Base-by-base conservation (phyloP, 208 protist species). In the Leishmania braziliensis region DNA sequence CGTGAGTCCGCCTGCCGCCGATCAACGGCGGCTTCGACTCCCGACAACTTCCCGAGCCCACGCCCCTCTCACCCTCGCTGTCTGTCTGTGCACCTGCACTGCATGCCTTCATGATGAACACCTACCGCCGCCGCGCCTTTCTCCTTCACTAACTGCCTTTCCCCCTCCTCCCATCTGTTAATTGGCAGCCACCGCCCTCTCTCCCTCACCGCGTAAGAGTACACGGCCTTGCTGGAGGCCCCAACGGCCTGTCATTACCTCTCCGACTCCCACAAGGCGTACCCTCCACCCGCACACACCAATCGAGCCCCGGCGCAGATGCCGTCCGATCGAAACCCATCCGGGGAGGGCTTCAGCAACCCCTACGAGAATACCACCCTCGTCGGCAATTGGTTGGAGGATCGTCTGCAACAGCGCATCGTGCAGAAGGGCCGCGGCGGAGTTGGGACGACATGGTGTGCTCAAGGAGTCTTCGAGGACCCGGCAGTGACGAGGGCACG, bases 311-410 rank as follows among this genome's bases (percentile, higher is more conserved):
- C 23, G 1, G 60, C n/a, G 9, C 60, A 29, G 50, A 54, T 54
- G 71, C 51, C 33, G 36, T 69, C 54, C 20, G 51, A 83, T 26
- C 70, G 48, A 43, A 18, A 63, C 9, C 56, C 72, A 1, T 18
- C 65, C 33, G 78, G 58, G 23, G 58, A 71, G 33, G 39, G n/a
- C 23, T 81, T 91, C 80, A 90, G 89, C 82, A 95, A 95, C 81
- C 85, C 92, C 79, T 96, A 95, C 84, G 71, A 43, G 80, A 92
- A 90, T 71, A 76, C 69, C 5, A 93, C 91, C 16, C 88, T 96
- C 8, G 73, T 95, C 3, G 93, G 89, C n/a, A 94, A 93, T 81
- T 96, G 93, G 91, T 71, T 83, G 5, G 93, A 96, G 56, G 86
- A 90, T 50, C 86, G 91, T 16, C 80, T 75, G 58, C 77, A 74